phyloP scores from a whole-genome alignment of 331 rosid species.

The Prunus yedoensis region DNA sequence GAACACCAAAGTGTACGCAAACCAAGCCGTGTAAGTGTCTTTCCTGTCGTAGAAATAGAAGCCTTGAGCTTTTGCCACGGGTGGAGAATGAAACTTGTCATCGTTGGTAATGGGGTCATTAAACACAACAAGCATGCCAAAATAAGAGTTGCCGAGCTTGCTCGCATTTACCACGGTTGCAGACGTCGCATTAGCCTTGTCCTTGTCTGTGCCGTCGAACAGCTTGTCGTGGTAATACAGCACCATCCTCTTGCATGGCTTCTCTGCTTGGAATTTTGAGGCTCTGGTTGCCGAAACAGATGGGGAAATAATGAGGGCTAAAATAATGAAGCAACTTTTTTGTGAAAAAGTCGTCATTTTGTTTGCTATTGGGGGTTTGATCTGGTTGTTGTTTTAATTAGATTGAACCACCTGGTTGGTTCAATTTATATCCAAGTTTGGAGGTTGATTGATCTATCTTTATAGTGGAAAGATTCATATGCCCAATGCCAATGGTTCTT shows the following conservation, averaged over 20 bases:
- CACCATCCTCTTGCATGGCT: constrained; percentile 40
- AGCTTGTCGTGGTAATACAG: constrained; percentile 42
- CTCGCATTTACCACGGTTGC: constrained; percentile 18
- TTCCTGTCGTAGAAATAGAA: constrained; percentile 47
- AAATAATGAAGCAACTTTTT: neutral
- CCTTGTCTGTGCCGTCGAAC: constrained; percentile 13
- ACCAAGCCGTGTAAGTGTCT: constrained; percentile 36
- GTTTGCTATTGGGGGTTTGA: neutral
- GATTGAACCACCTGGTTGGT: neutral
- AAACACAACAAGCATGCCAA: constrained; percentile 38
- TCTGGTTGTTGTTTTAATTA: neutral
- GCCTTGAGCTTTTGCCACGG: constrained; percentile 35
- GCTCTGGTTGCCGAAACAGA: constrained; percentile 14
- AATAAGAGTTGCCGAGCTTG: neutral
- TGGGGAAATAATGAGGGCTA: constrained; percentile 7
- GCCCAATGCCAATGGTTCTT: neutral
- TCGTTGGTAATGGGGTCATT: constrained; percentile 35
- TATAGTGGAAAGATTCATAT: neutral
- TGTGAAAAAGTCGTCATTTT: neutral
- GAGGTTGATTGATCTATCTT: neutral
- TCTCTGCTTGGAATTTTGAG: neutral
- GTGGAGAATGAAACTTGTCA: constrained; percentile 19
- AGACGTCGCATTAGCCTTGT: constrained; percentile 30
- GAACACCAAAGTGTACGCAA: constrained; percentile 33
- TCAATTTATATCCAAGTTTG: neutral